Evolutionary conservation across 1,284 basidiomycete species (phyloP).

Genomic region (Sanghuangporus weigelae): DNA sequence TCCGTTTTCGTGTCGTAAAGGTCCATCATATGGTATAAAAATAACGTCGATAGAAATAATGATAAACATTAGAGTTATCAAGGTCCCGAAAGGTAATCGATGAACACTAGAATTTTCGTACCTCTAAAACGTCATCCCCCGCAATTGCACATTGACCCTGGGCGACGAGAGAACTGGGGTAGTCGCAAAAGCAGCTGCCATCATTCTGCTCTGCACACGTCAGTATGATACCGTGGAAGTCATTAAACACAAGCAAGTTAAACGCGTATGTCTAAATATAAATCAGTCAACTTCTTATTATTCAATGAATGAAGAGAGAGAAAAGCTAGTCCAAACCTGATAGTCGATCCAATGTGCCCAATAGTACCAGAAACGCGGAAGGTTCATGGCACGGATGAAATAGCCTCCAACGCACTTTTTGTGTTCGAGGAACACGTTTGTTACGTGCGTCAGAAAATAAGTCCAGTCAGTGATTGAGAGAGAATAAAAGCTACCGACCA

Average conservation of each 20-base stretch:
- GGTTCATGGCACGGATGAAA: slow-evolving; percentile 44
- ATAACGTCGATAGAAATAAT: neutral
- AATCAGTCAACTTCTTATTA: neutral
- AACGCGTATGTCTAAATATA: slow-evolving; percentile 37
- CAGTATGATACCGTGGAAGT: slow-evolving; percentile 45
- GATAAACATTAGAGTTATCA: neutral
- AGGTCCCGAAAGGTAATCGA: neutral
- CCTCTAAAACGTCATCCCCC: slow-evolving; percentile 29
- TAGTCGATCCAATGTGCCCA: slow-evolving; percentile 52
- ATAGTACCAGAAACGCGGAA: slow-evolving; percentile 55
- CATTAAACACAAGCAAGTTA: slow-evolving; percentile 39
- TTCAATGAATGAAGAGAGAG: neutral
- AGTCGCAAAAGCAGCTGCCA: slow-evolving; percentile 28
- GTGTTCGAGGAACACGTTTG: neutral
- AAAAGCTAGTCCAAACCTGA: slow-evolving; percentile 24
- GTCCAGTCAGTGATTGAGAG: neutral
- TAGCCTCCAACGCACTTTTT: slow-evolving; percentile 31
- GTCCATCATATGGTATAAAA: neutral
- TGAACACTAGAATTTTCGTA: neutral
- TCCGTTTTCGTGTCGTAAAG: neutral
- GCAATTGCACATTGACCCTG: slow-evolving; percentile 24
- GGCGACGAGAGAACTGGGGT: slow-evolving; percentile 24
- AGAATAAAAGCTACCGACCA: slow-evolving; percentile 32
- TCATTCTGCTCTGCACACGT: slow-evolving; percentile 31
- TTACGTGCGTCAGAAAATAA: neutral